Base-by-base conservation (phyloP, 2,329 filamentous ascomycete species). In the Nannizziopsis barbatae region DNA sequence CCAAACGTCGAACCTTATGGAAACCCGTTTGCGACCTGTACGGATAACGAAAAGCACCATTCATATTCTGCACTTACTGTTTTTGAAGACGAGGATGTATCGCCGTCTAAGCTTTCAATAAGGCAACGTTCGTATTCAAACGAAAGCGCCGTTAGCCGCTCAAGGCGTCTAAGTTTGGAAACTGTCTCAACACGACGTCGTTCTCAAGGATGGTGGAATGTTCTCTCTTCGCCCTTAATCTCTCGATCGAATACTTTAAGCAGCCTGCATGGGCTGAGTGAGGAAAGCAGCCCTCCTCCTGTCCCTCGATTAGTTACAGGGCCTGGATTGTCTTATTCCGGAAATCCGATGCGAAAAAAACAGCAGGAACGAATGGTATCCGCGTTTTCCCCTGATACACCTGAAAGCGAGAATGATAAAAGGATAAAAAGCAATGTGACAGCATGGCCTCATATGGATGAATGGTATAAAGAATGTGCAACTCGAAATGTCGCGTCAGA, bases 141-240 rank as follows among this genome's bases (percentile, higher is more conserved):
- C 27, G 63, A 64, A 38, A 62, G 58, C 38, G 54, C 55, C 40
- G 53, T 61, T 30, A 55, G 56, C n/a, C 60, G 62, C 3, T 53
- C 65, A 17, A 55, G 56, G 32, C 58, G 57, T 6, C 56, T 62
- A 3, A 66, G 62, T 35, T 58, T 67, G 15, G 65, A 66, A 43
- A 65, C 65, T 3, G 55, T 65, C 17, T 51, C 59, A 3, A 64
- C 59, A 36, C 60, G 66, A 41, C 71, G 62, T 27, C 59, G 65
- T 20, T 73, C 71, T 0, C 67, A 72, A 49, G 71, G 71, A 14
- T 74, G 71, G 71, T 74, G 71, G 71, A 73, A 66, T 22, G 63
- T 67, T 40, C 58, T 73, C 17, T 62, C 71, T 2, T 71, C 71
- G 1, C 71, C 71, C 0, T 57, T 72, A 5, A 51, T 72, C 18